Evolutionary conservation across 2,329 filamentous ascomycete species (phyloP).

Genomic region (Cordyceps farinosa): DNA sequence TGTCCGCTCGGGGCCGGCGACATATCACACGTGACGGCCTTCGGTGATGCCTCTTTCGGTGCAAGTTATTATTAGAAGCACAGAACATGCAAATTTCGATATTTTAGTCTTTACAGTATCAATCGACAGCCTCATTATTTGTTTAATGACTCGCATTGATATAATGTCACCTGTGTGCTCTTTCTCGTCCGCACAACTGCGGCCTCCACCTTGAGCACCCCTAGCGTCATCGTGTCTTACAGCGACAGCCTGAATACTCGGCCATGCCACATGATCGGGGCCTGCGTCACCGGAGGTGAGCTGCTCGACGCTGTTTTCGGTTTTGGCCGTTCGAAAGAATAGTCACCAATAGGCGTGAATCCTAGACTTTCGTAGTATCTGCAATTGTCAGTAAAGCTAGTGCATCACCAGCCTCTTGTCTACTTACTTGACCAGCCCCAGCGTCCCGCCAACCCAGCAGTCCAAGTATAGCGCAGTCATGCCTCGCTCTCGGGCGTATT

Average conservation of each 20-base stretch:
- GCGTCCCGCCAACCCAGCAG: constrained; percentile 5
- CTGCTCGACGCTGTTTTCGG: not conserved
- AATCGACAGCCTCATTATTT: too few relatives aligned
- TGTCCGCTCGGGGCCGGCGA: not conserved
- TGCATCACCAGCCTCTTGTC: not conserved
- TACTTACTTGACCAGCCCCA: constrained; percentile 8
- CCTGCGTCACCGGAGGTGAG: too few relatives aligned
- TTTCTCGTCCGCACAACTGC: too few relatives aligned
- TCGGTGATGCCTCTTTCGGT: not conserved
- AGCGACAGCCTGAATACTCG: not conserved
- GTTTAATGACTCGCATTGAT: too few relatives aligned
- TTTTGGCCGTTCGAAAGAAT: not conserved
- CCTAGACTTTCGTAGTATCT: constrained; percentile 4
- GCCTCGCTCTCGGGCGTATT: not conserved
- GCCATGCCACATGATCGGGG: not conserved
- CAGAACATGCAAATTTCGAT: too few relatives aligned
- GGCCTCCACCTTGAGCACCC: too few relatives aligned
- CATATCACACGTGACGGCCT: not conserved
- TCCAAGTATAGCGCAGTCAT: constrained; percentile 11
- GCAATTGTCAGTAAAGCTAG: not conserved
- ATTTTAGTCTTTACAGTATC: too few relatives aligned
- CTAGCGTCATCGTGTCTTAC: not conserved
- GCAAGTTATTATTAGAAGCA: not conserved
- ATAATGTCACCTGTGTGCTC: too few relatives aligned
- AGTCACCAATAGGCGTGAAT: not conserved